phyloP scores from a whole-genome alignment of 1,284 basidiomycete genomes.

The Ganoderma sinense region DNA sequence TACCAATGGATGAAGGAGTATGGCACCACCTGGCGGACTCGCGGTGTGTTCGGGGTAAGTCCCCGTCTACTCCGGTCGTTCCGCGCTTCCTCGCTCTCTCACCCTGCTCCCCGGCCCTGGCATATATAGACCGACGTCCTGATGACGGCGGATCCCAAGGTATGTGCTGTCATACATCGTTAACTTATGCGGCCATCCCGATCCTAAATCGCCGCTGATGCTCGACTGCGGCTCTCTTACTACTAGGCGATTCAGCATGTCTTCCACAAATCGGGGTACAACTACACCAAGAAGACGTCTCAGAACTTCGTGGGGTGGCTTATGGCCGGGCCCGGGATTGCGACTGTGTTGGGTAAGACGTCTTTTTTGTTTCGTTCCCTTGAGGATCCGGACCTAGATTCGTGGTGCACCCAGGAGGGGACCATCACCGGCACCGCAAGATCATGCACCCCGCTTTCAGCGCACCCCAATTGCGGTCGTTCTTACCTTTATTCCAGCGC shows the following conservation, averaged over 20 bases:
- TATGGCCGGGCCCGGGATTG: constrained; percentile 30
- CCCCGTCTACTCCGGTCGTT: background rate
- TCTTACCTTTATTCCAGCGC: constrained; percentile 34
- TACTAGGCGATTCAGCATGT: constrained; percentile 37
- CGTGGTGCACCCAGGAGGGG: constrained; percentile 20
- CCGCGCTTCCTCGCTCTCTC: background rate
- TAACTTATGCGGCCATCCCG: background rate
- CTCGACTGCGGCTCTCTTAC: too few species aligned
- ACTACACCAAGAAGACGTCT: constrained; percentile 32
- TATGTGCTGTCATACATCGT: background rate
- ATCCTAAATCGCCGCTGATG: background rate
- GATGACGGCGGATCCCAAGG: constrained; percentile 29
- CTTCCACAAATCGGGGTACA: constrained; percentile 37
- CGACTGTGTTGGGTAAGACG: constrained; percentile 27
- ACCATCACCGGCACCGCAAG: constrained; percentile 39
- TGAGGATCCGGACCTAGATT: background rate
- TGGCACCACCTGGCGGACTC: constrained; percentile 33
- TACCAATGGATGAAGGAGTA: constrained; percentile 33
- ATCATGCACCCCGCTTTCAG: constrained; percentile 41
- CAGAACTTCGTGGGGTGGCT: constrained; percentile 21
- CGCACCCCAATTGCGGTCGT: constrained; percentile 30
- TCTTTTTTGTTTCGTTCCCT: background rate
- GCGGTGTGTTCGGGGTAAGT: constrained; percentile 28
- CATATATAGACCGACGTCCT: constrained; percentile 13
- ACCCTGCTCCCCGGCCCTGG: background rate